A percentile compares a stretch with the other conserved stretches of the same genome.
These are phyloP conservation scores for Candolleomyces eurysporus DNA, from an alignment of 768 basidiomycete species.

Conservation along the genomic window DNA sequence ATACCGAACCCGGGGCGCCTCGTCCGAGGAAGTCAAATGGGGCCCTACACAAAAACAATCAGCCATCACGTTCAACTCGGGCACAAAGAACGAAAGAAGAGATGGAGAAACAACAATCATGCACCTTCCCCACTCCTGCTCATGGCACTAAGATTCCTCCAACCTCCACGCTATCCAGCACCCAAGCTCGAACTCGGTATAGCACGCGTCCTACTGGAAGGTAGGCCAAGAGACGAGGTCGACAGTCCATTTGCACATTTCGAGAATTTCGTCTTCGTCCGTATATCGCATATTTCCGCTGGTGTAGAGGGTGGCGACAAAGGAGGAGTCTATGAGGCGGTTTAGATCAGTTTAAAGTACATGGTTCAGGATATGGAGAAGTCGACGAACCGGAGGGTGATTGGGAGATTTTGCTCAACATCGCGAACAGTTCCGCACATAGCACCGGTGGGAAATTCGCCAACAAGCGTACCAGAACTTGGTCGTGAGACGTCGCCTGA, in stretches of 20 bases:
- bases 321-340: conserved; percentile 52
- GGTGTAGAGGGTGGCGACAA: conserved; percentile 81
- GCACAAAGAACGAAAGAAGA: no score
- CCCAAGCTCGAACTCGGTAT: no score
- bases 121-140: conserved; percentile 18
- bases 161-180: no score
- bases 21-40: no score
- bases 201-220: no score
- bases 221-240: conserved; percentile 58
- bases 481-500: conserved; percentile 44
- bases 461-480: no score
- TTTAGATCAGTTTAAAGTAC: no score
- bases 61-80: no score
- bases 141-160: no score
- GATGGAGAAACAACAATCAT: background rate
- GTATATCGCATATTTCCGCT: conserved; percentile 79
- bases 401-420: conserved; percentile 66
- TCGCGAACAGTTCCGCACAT: conserved; percentile 6
- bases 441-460: background rate
- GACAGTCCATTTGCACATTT: conserved; percentile 87
- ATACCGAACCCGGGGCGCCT: no score
- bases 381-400: conserved; percentile 36
- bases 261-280: conserved; percentile 72
- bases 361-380: no score
- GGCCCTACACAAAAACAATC: no score